Evolutionary conservation across 805 yeast genomes (phyloP), one percentile per base, ranked within the genome.

Genomic region (Pichia pseudocactophila): DNA sequence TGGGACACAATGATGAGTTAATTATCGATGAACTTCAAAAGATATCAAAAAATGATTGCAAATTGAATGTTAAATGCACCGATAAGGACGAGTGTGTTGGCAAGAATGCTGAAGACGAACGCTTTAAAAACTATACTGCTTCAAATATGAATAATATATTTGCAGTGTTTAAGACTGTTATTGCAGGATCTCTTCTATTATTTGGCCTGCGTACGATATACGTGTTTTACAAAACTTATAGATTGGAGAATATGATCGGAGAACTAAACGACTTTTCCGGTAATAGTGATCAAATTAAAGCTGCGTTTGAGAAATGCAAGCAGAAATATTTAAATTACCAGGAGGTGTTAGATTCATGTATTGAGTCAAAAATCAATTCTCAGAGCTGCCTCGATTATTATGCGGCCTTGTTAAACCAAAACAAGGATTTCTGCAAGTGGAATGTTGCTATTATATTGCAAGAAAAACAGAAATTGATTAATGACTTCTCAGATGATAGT

Each of bases 351-450:
- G 34, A 37, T 18, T 9, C 32, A 12, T 31, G 42, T 15, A 16
- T 31, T 19, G 27, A 27, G 15, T 10, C 27, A 13, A 18, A 15
- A 9, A 19, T 10, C 2, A 28, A 43, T 12, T 10, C 17, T 17
- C 12, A 31, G 7, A 16, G 15, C 12, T 46, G 50, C 20, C 32
- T 44, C 7, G 12, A 16, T 2, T 13, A 17, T 12, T 46, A 38
- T 33, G 10, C 13, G 4, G 27, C 22, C 16, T 34, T 16, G 15
- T 28, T 46, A 17, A n/a, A 25, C 7, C 34, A 44, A 20, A 37
- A 40, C 33, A 19, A 37, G 2, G 39, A 34, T 9, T 46, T 46
- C 17, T 46, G 50, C 27, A 34, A 38, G 16, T 46, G 43, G 39
- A 39, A 46, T 33, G 37, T 30, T 2, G 36, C 36, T n/a, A 12